Base-by-base conservation (phyloP, 257 asterid species). In the Nicotiana tabacum region DNA sequence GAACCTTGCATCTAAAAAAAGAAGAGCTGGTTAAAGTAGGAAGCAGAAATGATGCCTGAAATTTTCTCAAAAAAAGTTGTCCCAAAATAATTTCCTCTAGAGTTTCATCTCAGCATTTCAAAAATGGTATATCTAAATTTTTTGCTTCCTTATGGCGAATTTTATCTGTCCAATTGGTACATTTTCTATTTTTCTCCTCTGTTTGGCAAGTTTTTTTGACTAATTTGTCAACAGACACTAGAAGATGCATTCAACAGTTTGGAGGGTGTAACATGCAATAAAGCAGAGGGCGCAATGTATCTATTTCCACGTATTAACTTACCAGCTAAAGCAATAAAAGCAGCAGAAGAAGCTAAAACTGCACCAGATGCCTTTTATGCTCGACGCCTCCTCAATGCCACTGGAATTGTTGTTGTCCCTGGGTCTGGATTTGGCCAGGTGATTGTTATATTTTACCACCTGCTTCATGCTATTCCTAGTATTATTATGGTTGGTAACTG, bases 391-490 rank as follows among this genome's bases (percentile, higher is more conserved):
- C 99, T 96, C 33, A 86, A 92, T 61, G 92, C 99, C 70, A 96
- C 98, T 15, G 99, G 99, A 80, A 87, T 96, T 7, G 99, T 96
- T 17, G 92, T 93, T 11, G 99, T 96, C 86, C 98, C 99, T 27
- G 98, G 99, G 60, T 94, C 99, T 85, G 98, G 99, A 84, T 96
- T 96, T 78, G 90, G 97, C 67, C 99, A 96, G 97, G 99, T 96
- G 72, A 82, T 65, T 83, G 32, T 74, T 74, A 74, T 74, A 74
- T 15, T 74, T 48, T 24, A 13, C 80, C 43, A 48, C 62, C 15
- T 74, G 80, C 35, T 2, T 74, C 80, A 6, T 74, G 80, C 16
- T 7, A 74, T 13, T 7, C 24, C 16, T 74, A 74, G 62, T 24
- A 0, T 12, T 7, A 6, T 12, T 6, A 74, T 74, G 43, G 80